Evolutionary conservation across 129 eudicot species (phyloP).

Genomic region (Ambrosia trifida): DNA sequence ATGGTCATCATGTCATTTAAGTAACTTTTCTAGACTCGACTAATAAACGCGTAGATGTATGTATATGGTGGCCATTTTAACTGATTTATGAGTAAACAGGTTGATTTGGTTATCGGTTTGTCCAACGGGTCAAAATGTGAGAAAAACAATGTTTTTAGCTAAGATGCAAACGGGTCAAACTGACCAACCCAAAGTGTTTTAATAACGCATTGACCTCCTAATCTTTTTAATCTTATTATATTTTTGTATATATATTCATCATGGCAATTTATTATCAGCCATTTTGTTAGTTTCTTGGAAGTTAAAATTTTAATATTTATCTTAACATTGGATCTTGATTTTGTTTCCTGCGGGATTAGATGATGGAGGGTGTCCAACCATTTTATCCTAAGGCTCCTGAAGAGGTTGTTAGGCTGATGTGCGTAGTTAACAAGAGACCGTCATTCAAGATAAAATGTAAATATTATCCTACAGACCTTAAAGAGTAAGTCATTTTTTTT

Average conservation of each 20-base stretch:
- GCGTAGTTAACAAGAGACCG: constrained; percentile 75
- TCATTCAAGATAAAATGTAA: constrained; percentile 68
- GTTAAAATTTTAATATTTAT: neutral
- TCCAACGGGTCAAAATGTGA: neutral
- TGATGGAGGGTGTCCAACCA: constrained; percentile 92
- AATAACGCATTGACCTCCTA: neutral
- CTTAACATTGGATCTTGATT: constrained; percentile 3
- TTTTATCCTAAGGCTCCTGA: constrained; percentile 72
- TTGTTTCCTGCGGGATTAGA: constrained; percentile 45
- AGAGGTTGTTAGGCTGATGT: constrained; percentile 70
- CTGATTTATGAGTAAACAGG: neutral
- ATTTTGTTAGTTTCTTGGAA: constrained; percentile 4
- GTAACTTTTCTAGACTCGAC: too few species aligned
- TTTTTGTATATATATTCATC: neutral
- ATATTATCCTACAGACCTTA: constrained; percentile 74
- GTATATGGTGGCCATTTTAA: too few species aligned
- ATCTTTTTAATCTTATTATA: neutral
- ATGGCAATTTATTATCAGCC: neutral
- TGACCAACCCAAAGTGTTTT: neutral
- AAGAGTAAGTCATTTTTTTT: constrained; percentile 59
- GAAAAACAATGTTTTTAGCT: neutral
- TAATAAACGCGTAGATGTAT: too few species aligned
- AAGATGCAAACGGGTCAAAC: neutral
- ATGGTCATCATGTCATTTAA: neutral
- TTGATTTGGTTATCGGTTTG: neutral